Evolutionary conservation across 2,329 filamentous ascomycete species (phyloP).

Genomic region (Neofusicoccum sp.): DNA sequence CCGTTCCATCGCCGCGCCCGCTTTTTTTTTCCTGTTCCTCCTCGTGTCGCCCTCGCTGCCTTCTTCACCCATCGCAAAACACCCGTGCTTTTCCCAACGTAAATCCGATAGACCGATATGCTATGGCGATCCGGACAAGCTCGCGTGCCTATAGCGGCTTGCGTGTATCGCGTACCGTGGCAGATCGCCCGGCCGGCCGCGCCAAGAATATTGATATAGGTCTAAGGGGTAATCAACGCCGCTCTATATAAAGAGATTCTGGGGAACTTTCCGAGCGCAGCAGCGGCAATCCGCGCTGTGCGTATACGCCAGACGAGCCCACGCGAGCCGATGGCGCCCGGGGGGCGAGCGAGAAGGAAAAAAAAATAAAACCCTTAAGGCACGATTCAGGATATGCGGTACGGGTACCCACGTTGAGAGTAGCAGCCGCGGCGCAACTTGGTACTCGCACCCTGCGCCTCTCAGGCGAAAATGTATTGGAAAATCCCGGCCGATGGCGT

Average conservation of each 20-base stretch:
- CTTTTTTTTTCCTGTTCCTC: neutral
- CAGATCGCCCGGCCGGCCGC: neutral
- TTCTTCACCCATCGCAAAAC: neutral
- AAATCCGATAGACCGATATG: slow-evolving; percentile 7
- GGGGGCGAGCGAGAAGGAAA: too few relatives aligned
- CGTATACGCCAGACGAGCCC: neutral
- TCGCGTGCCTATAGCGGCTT: slow-evolving; percentile 3
- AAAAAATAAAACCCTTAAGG: neutral
- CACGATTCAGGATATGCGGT: neutral
- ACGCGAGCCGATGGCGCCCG: neutral
- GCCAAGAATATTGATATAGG: slow-evolving; percentile 11
- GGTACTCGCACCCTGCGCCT: neutral
- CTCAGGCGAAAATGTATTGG: neutral
- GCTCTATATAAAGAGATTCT: slow-evolving; percentile 9
- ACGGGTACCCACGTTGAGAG: too few relatives aligned
- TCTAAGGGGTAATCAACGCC: slow-evolving; percentile 11
- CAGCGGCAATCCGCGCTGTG: neutral
- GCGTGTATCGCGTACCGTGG: neutral
- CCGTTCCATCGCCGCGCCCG: neutral
- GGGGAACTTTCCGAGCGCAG: slow-evolving; percentile 8
- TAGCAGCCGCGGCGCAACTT: too few relatives aligned
- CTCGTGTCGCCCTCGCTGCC: neutral
- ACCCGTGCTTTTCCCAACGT: neutral
- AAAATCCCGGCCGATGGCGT: slow-evolving; percentile 1
- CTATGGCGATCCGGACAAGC: slow-evolving; percentile 10